Conservation (phyloP, 306 rosid species). For the Prunus mume region DNA sequence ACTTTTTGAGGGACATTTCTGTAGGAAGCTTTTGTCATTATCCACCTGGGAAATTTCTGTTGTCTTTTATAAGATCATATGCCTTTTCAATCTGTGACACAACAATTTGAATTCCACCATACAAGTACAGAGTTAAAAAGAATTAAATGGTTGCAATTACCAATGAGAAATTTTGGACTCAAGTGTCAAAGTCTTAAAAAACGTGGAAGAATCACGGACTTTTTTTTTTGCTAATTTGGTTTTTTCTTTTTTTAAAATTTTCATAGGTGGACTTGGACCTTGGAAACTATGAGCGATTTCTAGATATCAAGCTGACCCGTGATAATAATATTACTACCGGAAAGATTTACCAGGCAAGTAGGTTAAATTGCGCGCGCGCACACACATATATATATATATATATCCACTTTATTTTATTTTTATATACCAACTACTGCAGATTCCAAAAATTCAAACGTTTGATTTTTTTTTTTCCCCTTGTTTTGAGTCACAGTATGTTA, state of each 20-base stretch:
- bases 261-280: slow-evolving; percentile 97
- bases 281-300: slow-evolving; percentile 93
- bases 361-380: neutral
- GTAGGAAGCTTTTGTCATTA: neutral
- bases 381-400: neutral
- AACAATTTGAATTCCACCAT: neutral
- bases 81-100: neutral
- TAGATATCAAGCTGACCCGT: slow-evolving; percentile 80
- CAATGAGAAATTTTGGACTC: slow-evolving; percentile 1
- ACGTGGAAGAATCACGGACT: neutral
- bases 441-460: too few species aligned
- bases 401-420: neutral
- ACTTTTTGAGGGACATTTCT: neutral
- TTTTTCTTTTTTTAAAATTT: neutral
- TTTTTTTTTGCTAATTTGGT: slow-evolving; percentile 15
- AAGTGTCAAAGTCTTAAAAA: slow-evolving; percentile 2
- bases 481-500: slow-evolving; percentile 31
- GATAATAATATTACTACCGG: slow-evolving; percentile 96
- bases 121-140: neutral
- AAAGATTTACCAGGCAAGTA: slow-evolving; percentile 86
- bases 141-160: neutral
- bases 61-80: too few species aligned
- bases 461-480: neutral
- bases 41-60: too few species aligned
- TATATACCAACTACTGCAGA: neutral